Evolutionary conservation across 441 rosid genomes (phyloP).

Genomic region (Populus hybrid): DNA sequence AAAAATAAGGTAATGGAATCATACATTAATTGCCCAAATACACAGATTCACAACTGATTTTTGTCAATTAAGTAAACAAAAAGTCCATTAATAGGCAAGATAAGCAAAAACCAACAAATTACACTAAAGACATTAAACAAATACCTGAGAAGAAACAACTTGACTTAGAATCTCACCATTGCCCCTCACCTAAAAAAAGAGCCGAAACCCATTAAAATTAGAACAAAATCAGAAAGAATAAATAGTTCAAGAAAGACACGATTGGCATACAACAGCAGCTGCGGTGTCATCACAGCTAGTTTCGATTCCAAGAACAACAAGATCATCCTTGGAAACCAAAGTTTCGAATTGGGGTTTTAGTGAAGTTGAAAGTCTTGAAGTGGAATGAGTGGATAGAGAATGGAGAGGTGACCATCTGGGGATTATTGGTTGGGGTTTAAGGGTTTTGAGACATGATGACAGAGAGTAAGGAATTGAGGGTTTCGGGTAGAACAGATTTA

Average conservation of each 20-base stretch:
- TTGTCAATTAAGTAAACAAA: background rate
- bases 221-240: constrained; percentile 1
- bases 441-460: constrained; percentile 14
- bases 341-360: constrained; percentile 6
- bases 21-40: background rate
- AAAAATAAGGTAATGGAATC: constrained; percentile 21
- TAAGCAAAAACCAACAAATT: background rate
- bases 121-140: background rate
- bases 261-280: constrained; percentile 72
- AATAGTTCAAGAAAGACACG: background rate
- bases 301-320: constrained; percentile 90
- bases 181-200: constrained; percentile 59
- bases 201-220: constrained; percentile 7
- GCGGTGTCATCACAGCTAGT: constrained; percentile 98
- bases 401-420: constrained; percentile 15
- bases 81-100: background rate
- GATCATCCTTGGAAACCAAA: constrained; percentile 34
- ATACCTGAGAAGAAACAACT: constrained; percentile 94
- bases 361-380: constrained; percentile 19
- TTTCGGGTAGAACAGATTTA: constrained; percentile 27
- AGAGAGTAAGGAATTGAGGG: constrained; percentile 22
- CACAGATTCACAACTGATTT: background rate
- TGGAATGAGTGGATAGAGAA: constrained; percentile 21
- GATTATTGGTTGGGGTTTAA: constrained; percentile 13
- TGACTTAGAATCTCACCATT: constrained; percentile 86